Conservation (phyloP, 768 basidiomycete genomes). For the Suillus bovinus region DNA sequence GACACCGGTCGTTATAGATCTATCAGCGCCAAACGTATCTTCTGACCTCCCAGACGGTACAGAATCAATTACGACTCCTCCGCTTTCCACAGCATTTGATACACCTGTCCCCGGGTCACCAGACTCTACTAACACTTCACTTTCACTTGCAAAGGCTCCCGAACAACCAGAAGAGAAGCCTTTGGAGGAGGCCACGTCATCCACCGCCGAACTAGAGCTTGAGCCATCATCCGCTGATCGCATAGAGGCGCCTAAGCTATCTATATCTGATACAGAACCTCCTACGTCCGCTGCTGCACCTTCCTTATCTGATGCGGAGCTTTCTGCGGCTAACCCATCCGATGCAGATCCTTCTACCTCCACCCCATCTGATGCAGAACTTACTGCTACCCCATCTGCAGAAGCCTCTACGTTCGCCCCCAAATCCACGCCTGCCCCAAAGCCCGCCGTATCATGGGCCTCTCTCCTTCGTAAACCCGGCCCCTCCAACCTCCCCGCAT, state of each 20-base stretch:
- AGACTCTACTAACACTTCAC: slow-evolving; percentile 57
- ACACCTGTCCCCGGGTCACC: slow-evolving; percentile 55
- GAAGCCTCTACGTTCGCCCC: background rate
- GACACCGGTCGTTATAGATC: slow-evolving; percentile 5
- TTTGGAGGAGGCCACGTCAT: background rate
- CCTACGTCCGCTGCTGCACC: slow-evolving; percentile 2
- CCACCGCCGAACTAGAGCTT: slow-evolving; percentile 10
- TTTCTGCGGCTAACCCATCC: background rate
- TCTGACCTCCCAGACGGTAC: slow-evolving; percentile 41
- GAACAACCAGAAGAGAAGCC: background rate
- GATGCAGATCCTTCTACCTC: slow-evolving; percentile 7
- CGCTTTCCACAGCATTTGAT: slow-evolving; percentile 50
- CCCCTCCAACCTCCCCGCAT: slow-evolving; percentile 57
- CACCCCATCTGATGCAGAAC: slow-evolving; percentile 6
- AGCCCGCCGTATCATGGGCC: slow-evolving; percentile 67
- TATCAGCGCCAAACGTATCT: background rate
- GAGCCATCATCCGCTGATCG: slow-evolving; percentile 16
- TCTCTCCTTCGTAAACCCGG: slow-evolving; percentile 59
- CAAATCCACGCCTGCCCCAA: slow-evolving; percentile 17
- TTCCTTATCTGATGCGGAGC: slow-evolving; percentile 5
- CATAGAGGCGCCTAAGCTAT: slow-evolving; percentile 11
- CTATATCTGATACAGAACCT: slow-evolving; percentile 6
- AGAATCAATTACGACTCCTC: slow-evolving; percentile 48
- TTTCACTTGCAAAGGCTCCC: slow-evolving; percentile 41
- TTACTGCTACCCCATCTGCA: background rate